Percentiles rank a stretch among this genome's conserved stretches.
phyloP scores from a whole-genome alignment of 225 moss, liverwort and hornwort genomes.

The Anthoceros angustus region DNA sequence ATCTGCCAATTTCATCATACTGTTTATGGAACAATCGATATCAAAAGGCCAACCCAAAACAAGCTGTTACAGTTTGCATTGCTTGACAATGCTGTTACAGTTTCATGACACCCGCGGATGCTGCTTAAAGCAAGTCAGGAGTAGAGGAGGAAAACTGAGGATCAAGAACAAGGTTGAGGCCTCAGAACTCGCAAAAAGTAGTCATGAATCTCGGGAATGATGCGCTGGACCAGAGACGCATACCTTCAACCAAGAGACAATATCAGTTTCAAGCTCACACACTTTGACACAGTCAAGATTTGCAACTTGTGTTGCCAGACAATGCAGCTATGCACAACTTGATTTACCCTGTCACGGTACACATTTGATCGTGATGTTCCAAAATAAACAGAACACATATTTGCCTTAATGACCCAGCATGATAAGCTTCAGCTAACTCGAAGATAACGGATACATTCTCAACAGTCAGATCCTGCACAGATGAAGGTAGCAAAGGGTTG shows the following conservation, averaged over 20 bases:
- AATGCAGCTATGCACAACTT: not conserved
- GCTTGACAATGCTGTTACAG: too few relatives aligned
- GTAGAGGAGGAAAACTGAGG: conserved; percentile 7
- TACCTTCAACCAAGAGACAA: conserved; percentile 26
- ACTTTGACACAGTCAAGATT: not conserved
- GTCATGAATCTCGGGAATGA: conserved; percentile 81
- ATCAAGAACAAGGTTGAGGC: conserved; percentile 44
- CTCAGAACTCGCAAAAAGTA: conserved; percentile 84
- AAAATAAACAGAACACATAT: conserved; percentile 87
- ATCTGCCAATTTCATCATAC: too few relatives aligned
- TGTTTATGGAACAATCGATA: too few relatives aligned
- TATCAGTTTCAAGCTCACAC: not conserved
- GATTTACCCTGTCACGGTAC: conserved; percentile 47
- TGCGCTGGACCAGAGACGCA: conserved; percentile 50
- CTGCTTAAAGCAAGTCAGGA: too few relatives aligned
- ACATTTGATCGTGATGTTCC: conserved; percentile 90
- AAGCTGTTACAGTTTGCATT: too few relatives aligned
- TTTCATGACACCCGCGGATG: too few relatives aligned
- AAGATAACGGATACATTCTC: conserved; percentile 86
- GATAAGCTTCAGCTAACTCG: conserved; percentile 93
- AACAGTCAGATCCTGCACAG: conserved; percentile 63
- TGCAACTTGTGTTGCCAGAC: not conserved
- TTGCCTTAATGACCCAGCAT: conserved; percentile 81
- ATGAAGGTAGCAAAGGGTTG: not conserved
- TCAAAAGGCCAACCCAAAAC: too few relatives aligned